Evolutionary conservation across 2,329 filamentous ascomycete genomes (phyloP).

Genomic region (Ambrosiella xylebori): DNA sequence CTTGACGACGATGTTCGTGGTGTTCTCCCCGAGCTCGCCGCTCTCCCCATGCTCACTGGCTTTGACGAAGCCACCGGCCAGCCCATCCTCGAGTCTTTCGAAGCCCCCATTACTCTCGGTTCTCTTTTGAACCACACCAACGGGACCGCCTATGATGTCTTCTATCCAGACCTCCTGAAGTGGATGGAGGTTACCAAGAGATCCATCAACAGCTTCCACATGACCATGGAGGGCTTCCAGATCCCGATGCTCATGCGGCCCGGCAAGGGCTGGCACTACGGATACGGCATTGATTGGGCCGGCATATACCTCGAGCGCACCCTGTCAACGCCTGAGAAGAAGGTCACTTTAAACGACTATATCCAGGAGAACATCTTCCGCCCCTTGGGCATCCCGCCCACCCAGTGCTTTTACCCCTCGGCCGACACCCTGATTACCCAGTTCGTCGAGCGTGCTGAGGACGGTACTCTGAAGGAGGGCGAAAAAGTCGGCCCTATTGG

Average conservation of each 20-base stretch:
- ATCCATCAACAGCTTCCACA: constrained; percentile 19
- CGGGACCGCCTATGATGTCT: constrained; percentile 28
- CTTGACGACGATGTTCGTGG: constrained; percentile 24
- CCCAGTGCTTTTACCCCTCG: constrained; percentile 20
- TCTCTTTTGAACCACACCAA: constrained; percentile 32
- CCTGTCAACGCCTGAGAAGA: constrained; percentile 12
- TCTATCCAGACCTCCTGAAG: constrained; percentile 22
- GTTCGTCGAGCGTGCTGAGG: constrained; percentile 8
- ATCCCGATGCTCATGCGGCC: constrained; percentile 28
- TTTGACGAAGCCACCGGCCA: constrained; percentile 2
- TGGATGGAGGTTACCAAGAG: constrained; percentile 25
- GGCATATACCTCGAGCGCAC: constrained; percentile 25
- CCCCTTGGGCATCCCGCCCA: constrained; percentile 20
- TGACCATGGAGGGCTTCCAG: constrained; percentile 22
- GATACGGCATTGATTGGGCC: constrained; percentile 29
- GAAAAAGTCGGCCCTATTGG: constrained; percentile 14
- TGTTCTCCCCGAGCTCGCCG: constrained; percentile 20
- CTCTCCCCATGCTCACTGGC: constrained; percentile 15
- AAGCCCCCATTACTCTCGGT: constrained; percentile 23
- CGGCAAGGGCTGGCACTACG: constrained; percentile 33
- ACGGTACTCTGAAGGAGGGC: constrained; percentile 15
- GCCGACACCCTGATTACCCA: constrained; percentile 13
- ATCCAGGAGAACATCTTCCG: constrained; percentile 23
- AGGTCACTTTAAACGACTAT: constrained; percentile 23
- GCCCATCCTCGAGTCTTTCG: constrained; percentile 11